Evolutionary conservation across 2,329 filamentous ascomycete species (phyloP).

Genomic region (Macroventuria anomochaeta): DNA sequence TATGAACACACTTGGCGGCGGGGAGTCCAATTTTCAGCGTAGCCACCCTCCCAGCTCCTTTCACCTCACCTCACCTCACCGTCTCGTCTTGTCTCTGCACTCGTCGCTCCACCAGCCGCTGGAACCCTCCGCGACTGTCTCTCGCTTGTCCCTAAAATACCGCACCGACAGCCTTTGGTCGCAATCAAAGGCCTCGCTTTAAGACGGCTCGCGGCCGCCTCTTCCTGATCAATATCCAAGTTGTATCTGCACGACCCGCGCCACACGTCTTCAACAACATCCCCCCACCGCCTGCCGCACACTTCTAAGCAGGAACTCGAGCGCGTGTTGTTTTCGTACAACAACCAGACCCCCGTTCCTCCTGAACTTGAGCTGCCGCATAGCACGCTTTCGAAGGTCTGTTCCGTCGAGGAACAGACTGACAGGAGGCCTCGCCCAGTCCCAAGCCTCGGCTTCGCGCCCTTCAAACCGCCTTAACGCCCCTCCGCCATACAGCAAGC

Average conservation of each 20-base stretch:
- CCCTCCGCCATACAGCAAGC: conserved; percentile 34
- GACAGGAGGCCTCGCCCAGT: conserved; percentile 90
- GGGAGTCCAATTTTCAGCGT: conserved; percentile 19
- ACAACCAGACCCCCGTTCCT: conserved; percentile 60
- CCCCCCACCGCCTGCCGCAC: conserved; percentile 52
- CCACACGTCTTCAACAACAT: conserved; percentile 59
- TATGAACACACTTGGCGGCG: conserved; percentile 15
- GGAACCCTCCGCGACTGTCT: conserved; percentile 14
- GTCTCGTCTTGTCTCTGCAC: conserved; percentile 17
- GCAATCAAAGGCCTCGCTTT: conserved; percentile 50
- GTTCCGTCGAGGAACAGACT: conserved; percentile 98
- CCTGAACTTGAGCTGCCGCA: conserved; percentile 93
- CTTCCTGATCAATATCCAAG: conserved; percentile 53
- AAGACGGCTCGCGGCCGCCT: conserved; percentile 55
- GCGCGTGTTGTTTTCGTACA: conserved; percentile 53
- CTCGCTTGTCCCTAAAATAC: conserved; percentile 18
- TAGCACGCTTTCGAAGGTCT: conserved; percentile 97
- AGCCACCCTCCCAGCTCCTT: conserved; percentile 8
- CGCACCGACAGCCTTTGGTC: conserved; percentile 48
- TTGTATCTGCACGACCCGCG: conserved; percentile 54
- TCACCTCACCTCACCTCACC: conserved; percentile 13
- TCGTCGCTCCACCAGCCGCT: conserved; percentile 12
- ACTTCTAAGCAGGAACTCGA: conserved; percentile 47
- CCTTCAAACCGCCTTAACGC: conserved; percentile 95
- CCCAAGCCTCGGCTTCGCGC: conserved; percentile 87